These are phyloP conservation scores for Ceratocystis colombiana DNA, from an alignment of 2,329 filamentous ascomycete genomes.

Conservation along the genomic window DNA sequence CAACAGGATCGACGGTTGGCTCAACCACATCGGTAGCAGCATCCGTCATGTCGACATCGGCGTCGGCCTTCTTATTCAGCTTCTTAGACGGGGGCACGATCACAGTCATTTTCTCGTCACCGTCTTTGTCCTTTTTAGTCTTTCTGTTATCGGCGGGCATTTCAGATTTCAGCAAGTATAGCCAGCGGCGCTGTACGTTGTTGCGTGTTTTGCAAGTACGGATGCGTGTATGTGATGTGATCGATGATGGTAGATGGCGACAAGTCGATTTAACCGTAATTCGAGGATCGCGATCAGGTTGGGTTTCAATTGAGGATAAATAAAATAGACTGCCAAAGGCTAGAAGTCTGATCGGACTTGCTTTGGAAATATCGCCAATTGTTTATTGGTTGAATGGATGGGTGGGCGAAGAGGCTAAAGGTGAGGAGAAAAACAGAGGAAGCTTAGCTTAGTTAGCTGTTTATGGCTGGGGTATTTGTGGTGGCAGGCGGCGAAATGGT, in stretches of 20 bases:
- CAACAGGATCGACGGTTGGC: slow-evolving; percentile 49
- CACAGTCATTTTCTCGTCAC: slow-evolving; percentile 70
- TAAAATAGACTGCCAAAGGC: too few species aligned
- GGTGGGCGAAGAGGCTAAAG: not conserved
- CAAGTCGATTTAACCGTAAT: too few species aligned
- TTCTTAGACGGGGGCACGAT: slow-evolving; percentile 66
- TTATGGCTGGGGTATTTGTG: slow-evolving; percentile 5
- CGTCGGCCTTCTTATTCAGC: slow-evolving; percentile 53
- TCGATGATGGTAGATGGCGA: too few species aligned
- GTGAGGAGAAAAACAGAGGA: not conserved
- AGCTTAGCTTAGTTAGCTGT: slow-evolving; percentile 1
- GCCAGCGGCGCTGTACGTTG: not conserved
- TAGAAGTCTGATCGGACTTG: too few species aligned
- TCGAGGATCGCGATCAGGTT: too few species aligned
- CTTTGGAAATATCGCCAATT: too few species aligned
- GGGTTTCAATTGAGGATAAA: too few species aligned
- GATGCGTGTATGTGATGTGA: too few species aligned
- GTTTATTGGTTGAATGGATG: not conserved
- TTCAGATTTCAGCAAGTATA: not conserved
- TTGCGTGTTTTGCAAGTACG: not conserved
- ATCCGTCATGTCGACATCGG: slow-evolving; percentile 61
- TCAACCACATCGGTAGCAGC: slow-evolving; percentile 37
- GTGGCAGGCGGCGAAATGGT: slow-evolving; percentile 22
- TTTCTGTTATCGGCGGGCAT: slow-evolving; percentile 24
- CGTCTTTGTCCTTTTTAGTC: slow-evolving; percentile 43